Evolutionary conservation across 2,329 filamentous ascomycete genomes (phyloP).

Genomic region (Phialemoniopsis sp.): DNA sequence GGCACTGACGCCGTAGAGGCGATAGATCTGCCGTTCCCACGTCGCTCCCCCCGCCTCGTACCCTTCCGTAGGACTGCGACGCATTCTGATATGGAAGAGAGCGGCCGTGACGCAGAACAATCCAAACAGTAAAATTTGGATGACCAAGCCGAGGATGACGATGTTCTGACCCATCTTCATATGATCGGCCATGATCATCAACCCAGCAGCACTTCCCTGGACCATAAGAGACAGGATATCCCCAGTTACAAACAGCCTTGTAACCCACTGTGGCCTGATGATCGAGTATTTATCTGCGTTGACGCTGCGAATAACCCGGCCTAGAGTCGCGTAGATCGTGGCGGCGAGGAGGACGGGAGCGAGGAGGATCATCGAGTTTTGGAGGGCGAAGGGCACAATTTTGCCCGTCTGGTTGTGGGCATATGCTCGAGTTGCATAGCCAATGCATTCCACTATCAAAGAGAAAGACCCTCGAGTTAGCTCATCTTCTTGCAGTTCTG

Average conservation of each 20-base stretch:
- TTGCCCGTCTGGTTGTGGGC: conserved; percentile 20
- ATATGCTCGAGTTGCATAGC: conserved; percentile 11
- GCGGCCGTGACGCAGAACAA: conserved; percentile 46
- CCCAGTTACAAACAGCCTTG: conserved; percentile 49
- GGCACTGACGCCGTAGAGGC: conserved; percentile 12
- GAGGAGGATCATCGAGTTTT: conserved; percentile 38
- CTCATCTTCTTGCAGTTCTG: too few relatives aligned
- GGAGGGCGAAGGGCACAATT: conserved; percentile 32
- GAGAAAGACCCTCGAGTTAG: background rate
- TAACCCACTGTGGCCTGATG: conserved; percentile 35
- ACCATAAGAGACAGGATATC: conserved; percentile 49
- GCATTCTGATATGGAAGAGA: conserved; percentile 38
- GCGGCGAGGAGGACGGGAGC: conserved; percentile 44
- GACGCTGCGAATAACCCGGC: conserved; percentile 34
- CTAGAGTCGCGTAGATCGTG: conserved; percentile 46
- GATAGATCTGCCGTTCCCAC: conserved; percentile 15
- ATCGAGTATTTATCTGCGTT: conserved; percentile 23
- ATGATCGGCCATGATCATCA: background rate
- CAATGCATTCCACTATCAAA: conserved; percentile 5
- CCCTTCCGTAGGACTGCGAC: background rate
- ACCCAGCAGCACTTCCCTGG: conserved; percentile 36
- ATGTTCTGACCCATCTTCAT: conserved; percentile 40
- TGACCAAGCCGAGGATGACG: conserved; percentile 49
- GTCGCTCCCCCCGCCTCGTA: conserved; percentile 3
- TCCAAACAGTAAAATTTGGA: conserved; percentile 54